Conservation (phyloP, 768 basidiomycete species). For the Calocera cornea region DNA sequence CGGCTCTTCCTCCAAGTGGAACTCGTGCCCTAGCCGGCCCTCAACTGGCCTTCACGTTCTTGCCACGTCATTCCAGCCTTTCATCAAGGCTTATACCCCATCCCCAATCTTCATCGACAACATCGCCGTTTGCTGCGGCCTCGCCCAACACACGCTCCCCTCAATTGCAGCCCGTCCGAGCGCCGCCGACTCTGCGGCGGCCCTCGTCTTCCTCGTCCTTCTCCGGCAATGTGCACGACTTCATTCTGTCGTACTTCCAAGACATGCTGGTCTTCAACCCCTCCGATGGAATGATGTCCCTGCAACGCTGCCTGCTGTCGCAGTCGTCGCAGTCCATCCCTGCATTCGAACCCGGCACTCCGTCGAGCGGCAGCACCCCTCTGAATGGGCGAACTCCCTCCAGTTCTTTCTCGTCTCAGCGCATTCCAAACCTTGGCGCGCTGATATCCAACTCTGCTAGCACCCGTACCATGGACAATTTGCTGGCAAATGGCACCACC, state of each 20-base stretch:
- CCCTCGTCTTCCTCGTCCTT: background rate
- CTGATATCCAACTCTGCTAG: background rate
- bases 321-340: background rate
- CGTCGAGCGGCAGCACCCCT: background rate
- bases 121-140: background rate
- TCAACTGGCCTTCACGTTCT: background rate
- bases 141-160: background rate
- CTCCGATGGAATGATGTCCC: constrained; percentile 37
- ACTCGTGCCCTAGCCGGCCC: background rate
- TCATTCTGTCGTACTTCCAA: constrained; percentile 28
- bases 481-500: constrained; percentile 26
- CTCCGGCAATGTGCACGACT: background rate
- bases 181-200: background rate
- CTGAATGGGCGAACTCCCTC: background rate
- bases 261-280: constrained; percentile 61
- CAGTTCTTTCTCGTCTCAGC: background rate
- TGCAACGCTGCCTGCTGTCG: constrained; percentile 29
- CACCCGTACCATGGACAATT: constrained; percentile 22
- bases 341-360: background rate
- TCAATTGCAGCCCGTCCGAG: background rate
- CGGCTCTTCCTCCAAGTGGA: background rate
- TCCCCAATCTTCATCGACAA: background rate
- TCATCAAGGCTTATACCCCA: constrained; percentile 3
- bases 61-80: background rate
- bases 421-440: background rate